Percentiles rank a stretch among this genome's conserved stretches.
Evolutionary conservation across 768 basidiomycete genomes (phyloP).

Genomic region (Mycena vulgaris): DNA sequence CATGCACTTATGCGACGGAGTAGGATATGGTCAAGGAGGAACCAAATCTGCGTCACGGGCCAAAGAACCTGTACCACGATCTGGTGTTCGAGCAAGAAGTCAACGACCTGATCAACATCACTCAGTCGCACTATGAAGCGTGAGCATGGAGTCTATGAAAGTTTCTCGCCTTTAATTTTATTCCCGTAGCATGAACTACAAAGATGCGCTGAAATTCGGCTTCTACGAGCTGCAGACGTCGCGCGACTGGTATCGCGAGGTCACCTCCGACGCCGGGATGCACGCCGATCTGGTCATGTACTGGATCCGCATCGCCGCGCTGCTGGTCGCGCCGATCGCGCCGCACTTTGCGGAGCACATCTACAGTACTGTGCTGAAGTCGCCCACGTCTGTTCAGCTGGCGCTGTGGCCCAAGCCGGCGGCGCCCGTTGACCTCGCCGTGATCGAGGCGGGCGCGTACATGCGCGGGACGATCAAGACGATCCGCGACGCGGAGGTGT

Average conservation of each 20-base stretch:
- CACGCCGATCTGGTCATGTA: conserved; percentile 88
- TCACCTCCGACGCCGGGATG: conserved; percentile 92
- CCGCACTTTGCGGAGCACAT: conserved; percentile 97
- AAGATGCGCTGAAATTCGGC: conserved; percentile 94
- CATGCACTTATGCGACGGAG: conserved; percentile 2
- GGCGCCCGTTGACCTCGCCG: conserved; percentile 69
- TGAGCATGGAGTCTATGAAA: conserved; percentile 56
- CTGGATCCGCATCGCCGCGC: conserved; percentile 87
- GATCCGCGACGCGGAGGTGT: conserved; percentile 90
- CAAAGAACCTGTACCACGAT: conserved; percentile 86
- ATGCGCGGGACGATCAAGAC: conserved; percentile 93
- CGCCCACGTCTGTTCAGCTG: conserved; percentile 82
- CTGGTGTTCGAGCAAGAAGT: conserved; percentile 93
- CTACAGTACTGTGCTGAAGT: conserved; percentile 82
- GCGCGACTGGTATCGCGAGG: conserved; percentile 97
- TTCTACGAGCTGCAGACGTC: conserved; percentile 95
- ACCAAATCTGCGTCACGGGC: conserved; percentile 80
- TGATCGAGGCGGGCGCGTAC: conserved; percentile 85
- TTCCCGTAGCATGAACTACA: conserved; percentile 87
- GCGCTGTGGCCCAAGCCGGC: conserved; percentile 87
- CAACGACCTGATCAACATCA: conserved; percentile 86
- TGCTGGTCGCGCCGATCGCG: conserved; percentile 89
- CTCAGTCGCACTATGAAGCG: conserved; percentile 87
- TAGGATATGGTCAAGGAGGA: conserved; percentile 88
- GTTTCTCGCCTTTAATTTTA: not conserved